A percentile compares a stretch with the other conserved stretches of the same genome.
These are phyloP conservation scores for Trichosporon coremiiforme DNA, from an alignment of 1,284 basidiomycete genomes.

Conservation along the genomic window DNA sequence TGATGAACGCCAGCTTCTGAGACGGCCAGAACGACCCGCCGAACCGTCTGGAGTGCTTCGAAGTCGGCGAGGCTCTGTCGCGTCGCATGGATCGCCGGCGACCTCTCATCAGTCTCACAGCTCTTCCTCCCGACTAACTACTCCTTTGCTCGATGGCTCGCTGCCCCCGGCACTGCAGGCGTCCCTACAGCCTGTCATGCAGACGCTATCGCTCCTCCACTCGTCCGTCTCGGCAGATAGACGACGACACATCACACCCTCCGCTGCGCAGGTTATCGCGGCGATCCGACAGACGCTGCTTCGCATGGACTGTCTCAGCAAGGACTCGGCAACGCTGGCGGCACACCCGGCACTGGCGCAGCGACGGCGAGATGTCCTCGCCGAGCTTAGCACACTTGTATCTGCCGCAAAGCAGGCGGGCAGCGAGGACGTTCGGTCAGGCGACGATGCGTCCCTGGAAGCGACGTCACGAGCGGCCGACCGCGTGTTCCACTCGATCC, in stretches of 20 bases:
- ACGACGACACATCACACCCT: constrained; percentile 57
- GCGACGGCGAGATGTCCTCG: constrained; percentile 79
- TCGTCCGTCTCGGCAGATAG: constrained; percentile 76
- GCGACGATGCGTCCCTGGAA: constrained; percentile 45
- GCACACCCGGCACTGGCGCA: constrained; percentile 69
- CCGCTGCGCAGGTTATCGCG: constrained; percentile 78
- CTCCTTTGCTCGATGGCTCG: constrained; percentile 4
- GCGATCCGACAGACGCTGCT: constrained; percentile 87
- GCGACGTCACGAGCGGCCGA: constrained; percentile 57
- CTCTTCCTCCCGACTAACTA: constrained; percentile 4
- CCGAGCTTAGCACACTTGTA: constrained; percentile 80
- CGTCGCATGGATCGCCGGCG: constrained; percentile 20
- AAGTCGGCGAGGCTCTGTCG: constrained; percentile 19
- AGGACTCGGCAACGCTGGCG: constrained; percentile 74
- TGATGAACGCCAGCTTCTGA: background rate
- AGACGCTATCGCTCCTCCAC: constrained; percentile 83
- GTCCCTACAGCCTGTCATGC: constrained; percentile 64
- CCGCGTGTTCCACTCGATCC: constrained; percentile 57
- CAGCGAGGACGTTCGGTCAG: constrained; percentile 38
- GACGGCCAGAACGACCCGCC: constrained; percentile 7
- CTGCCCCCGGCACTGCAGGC: constrained; percentile 37
- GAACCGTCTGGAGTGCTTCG: background rate
- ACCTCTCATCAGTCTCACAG: constrained; percentile 17
- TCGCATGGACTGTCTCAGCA: constrained; percentile 79
- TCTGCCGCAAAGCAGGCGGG: constrained; percentile 73